These are phyloP conservation scores for Raphanus hybrid DNA, from an alignment of 441 rosid genomes.

Conservation along the genomic window DNA sequence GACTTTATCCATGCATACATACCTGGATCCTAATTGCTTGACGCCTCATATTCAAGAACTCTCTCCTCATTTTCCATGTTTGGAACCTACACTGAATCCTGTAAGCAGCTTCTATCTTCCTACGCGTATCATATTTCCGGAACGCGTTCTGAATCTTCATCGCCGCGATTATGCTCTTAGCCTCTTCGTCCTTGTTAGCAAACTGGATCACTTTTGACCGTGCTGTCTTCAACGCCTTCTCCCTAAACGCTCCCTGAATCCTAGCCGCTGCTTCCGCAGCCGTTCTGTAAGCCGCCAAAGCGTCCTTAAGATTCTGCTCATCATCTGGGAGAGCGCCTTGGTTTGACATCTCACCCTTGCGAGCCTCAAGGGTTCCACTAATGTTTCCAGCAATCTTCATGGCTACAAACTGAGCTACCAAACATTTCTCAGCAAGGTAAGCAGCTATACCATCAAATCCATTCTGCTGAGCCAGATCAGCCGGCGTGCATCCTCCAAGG, in stretches of 20 bases:
- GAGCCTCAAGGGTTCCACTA: slow-evolving; percentile 66
- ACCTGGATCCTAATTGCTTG: slow-evolving; percentile 88
- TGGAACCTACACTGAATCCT: slow-evolving; percentile 90
- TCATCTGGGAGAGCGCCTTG: slow-evolving; percentile 58
- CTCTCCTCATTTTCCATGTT: slow-evolving; percentile 75
- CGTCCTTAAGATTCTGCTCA: slow-evolving; percentile 72
- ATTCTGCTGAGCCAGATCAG: slow-evolving; percentile 78
- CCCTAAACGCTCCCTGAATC: slow-evolving; percentile 87
- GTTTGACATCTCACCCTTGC: slow-evolving; percentile 44
- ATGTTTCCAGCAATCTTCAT: slow-evolving; percentile 92
- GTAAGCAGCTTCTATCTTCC: slow-evolving; percentile 83
- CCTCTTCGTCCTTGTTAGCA: slow-evolving; percentile 75
- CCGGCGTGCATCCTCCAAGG: slow-evolving; percentile 77
- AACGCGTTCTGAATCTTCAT: slow-evolving; percentile 97
- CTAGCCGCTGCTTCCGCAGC: slow-evolving; percentile 95
- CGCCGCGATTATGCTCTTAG: slow-evolving; percentile 77
- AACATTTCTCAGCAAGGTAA: slow-evolving; percentile 83
- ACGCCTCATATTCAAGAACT: slow-evolving; percentile 76
- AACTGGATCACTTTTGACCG: slow-evolving; percentile 55
- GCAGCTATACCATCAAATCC: slow-evolving; percentile 92
- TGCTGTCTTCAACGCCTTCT: slow-evolving; percentile 63
- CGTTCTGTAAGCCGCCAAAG: slow-evolving; percentile 81
- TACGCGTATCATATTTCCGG: slow-evolving; percentile 69
- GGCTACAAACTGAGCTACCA: slow-evolving; percentile 77
- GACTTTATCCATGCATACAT: slow-evolving; percentile 44